Base-by-base conservation (phyloP, 2,329 filamentous ascomycete species). In the Penicillium sp. region DNA sequence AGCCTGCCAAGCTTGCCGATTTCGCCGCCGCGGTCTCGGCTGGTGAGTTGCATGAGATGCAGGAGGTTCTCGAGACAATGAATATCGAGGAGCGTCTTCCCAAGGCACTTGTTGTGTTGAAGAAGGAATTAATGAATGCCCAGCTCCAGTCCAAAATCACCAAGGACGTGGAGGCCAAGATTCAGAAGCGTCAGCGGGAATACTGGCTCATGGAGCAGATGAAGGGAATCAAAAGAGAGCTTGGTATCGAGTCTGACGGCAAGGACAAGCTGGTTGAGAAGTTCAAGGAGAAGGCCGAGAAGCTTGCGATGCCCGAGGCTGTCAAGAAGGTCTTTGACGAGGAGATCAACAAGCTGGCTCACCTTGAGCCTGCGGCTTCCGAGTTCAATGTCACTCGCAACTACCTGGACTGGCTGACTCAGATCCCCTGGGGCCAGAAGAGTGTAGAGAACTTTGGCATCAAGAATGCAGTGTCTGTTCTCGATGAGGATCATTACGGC, bases 171-270 rank as follows among this genome's bases (percentile, higher is more conserved):
- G 94, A 97, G 73, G 91, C 85, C 69, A 97, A 96, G 77, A 97
- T 99, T 51, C 92, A 92, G 67, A 97, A 99, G 77, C 88, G 93
- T 27, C 94, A 99, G 73, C 87, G 94, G 50, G 94, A 99, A 71
- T 99, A 97, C 77, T 97, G 92, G 90, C 80, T 99, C 45, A 95
- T 96, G 91, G 94, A 99, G 76, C 95, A 99, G 74, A 96, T 99
- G 92, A 97, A 97, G 80, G 94, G 92, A 25, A 99, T 99, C 69
- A 89, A 91, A 55, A 85, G 94, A 55, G 94, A 99, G 75, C 85
- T 99, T 47, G 94, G 95, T 22, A 90, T 99, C 51, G 95, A 99
- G 73, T 96, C 91, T 6, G 94, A 99, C 69, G 94, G 95, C 61
- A 99, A 97, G 76, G 94, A 99, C 69, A 97, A 97, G 77, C 82